phyloP scores from a whole-genome alignment of 768 basidiomycete species.

The Panaeolus cyanescens region DNA sequence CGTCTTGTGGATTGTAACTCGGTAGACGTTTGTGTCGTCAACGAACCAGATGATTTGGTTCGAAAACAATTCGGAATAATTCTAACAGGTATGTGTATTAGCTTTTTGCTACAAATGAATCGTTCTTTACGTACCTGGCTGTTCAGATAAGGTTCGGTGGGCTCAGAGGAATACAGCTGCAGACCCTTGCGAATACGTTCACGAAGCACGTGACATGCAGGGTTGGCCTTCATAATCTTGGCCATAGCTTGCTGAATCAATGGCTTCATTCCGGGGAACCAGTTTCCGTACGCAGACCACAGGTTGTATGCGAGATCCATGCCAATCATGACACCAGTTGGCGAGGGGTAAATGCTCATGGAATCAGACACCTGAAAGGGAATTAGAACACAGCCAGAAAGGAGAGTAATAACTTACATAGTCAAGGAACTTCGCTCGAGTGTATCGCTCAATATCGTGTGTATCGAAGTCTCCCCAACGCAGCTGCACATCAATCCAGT shows the following conservation, averaged over 20 bases:
- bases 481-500: constrained; percentile 95
- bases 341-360: constrained; percentile 99
- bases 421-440: constrained; percentile 98
- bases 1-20: constrained; percentile 98
- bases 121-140: constrained; percentile 60
- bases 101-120: neutral
- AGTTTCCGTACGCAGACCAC: constrained; percentile 98
- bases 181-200: constrained; percentile 99
- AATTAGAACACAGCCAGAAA: constrained; percentile 4
- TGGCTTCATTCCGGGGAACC: constrained; percentile 99
- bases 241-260: constrained; percentile 99
- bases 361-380: constrained; percentile 78
- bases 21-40: constrained; percentile 99
- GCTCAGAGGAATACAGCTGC: constrained; percentile 98
- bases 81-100: constrained; percentile 38
- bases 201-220: constrained; percentile 93
- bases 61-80: constrained; percentile 94
- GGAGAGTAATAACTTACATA: constrained; percentile 56
- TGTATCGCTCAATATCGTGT: constrained; percentile 98
- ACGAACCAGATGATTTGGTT: constrained; percentile 99
- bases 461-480: constrained; percentile 99
- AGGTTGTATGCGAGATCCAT: constrained; percentile 98
- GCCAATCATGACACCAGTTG: constrained; percentile 98
- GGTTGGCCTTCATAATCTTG: constrained; percentile 99
- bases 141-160: constrained; percentile 98